A percentile compares a stretch with the other conserved stretches of the same genome.
Conservation (phyloP, 2,329 filamentous ascomycete species). For the Aureobasidium sp. region DNA sequence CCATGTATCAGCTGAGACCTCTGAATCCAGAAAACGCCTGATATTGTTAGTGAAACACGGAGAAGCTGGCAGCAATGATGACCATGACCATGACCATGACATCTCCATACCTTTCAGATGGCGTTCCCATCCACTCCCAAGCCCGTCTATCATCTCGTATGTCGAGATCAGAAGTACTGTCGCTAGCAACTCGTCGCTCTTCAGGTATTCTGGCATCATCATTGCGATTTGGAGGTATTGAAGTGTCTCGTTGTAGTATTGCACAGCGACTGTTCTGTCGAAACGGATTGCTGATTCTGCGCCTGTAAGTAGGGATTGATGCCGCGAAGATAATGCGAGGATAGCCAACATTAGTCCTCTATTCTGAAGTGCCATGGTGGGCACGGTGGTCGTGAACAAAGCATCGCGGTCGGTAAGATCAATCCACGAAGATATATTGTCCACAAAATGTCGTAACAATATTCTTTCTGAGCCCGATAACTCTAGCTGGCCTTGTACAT, state of each 20-base stretch:
- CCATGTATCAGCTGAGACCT: slow-evolving; percentile 56
- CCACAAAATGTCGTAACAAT: slow-evolving; percentile 36
- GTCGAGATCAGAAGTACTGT: slow-evolving; percentile 56
- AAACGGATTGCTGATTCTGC: neutral
- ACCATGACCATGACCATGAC: too few species aligned
- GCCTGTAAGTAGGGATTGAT: slow-evolving; percentile 31
- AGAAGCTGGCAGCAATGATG: too few species aligned
- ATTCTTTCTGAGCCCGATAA: slow-evolving; percentile 27
- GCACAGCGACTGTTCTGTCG: slow-evolving; percentile 32
- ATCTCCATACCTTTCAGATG: slow-evolving; percentile 45
- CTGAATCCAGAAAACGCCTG: slow-evolving; percentile 57
- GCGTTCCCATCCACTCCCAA: slow-evolving; percentile 52
- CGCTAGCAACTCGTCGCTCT: slow-evolving; percentile 51
- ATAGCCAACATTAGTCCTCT: slow-evolving; percentile 52
- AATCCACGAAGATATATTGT: slow-evolving; percentile 33
- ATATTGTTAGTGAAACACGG: too few species aligned
- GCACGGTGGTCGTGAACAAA: slow-evolving; percentile 34
- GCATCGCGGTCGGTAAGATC: slow-evolving; percentile 39
- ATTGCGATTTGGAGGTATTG: slow-evolving; percentile 56
- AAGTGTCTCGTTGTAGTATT: slow-evolving; percentile 57
- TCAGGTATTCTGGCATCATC: slow-evolving; percentile 51
- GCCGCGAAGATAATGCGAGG: slow-evolving; percentile 49
- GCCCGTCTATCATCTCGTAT: slow-evolving; percentile 60
- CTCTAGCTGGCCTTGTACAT: neutral
- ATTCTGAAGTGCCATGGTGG: slow-evolving; percentile 44